Percentiles rank a stretch among this genome's conserved stretches.
Evolutionary conservation across 2,329 filamentous ascomycete species (phyloP).

Genomic region (Rutstroemia sp.): DNA sequence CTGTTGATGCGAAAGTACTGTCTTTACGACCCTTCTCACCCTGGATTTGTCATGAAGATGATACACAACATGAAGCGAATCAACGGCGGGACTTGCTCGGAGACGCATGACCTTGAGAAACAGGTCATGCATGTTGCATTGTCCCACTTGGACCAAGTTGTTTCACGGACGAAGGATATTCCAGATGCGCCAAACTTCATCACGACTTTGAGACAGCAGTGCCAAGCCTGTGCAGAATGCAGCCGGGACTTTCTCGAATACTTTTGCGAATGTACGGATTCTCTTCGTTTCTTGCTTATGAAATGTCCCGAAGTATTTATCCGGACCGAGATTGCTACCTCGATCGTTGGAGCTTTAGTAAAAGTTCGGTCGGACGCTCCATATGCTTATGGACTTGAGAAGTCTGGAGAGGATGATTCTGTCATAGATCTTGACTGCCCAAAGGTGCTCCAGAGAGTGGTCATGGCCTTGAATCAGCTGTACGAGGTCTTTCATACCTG

Average conservation of each 20-base stretch:
- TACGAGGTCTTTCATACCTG: constrained; percentile 56
- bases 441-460: constrained; percentile 20
- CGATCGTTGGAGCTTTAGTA: constrained; percentile 46
- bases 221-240: constrained; percentile 45
- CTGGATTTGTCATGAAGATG: constrained; percentile 56
- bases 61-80: constrained; percentile 48
- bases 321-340: constrained; percentile 43
- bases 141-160: constrained; percentile 67
- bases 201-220: constrained; percentile 41
- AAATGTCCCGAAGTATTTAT: constrained; percentile 49
- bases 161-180: constrained; percentile 62
- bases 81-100: constrained; percentile 41
- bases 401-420: constrained; percentile 19
- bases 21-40: constrained; percentile 66
- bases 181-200: constrained; percentile 54
- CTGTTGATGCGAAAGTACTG: constrained; percentile 68
- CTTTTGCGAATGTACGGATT: constrained; percentile 45
- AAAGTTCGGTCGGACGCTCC: constrained; percentile 44
- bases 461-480: constrained; percentile 45
- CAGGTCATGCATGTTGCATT: constrained; percentile 48
- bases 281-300: constrained; percentile 58
- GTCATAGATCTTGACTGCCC: constrained; percentile 26
- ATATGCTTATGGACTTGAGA: constrained; percentile 37
- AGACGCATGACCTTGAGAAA: constrained; percentile 40
- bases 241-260: constrained; percentile 55